These are phyloP conservation scores for Pichia sp. DNA, from an alignment of 1,139 yeast species.

Conservation along the genomic window DNA sequence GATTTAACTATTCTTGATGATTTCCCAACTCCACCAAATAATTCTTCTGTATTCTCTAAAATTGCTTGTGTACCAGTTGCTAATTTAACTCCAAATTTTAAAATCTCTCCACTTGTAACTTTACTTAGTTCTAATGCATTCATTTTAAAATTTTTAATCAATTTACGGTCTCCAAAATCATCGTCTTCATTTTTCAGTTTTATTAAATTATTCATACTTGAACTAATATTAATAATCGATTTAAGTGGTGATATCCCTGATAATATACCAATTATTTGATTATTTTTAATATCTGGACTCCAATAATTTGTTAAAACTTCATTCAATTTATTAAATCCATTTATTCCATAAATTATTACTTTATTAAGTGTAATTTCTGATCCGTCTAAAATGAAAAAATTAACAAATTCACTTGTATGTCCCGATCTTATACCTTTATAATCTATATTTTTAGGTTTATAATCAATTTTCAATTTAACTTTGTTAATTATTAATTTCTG, in stretches of 20 bases:
- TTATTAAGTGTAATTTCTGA: slow-evolving; percentile 62
- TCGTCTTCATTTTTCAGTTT: slow-evolving; percentile 16
- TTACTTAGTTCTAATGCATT: slow-evolving; percentile 75
- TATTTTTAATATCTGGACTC: slow-evolving; percentile 79
- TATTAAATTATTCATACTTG: slow-evolving; percentile 68
- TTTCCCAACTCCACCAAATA: slow-evolving; percentile 63
- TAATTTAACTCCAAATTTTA: slow-evolving; percentile 75
- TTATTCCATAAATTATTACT: slow-evolving; percentile 63
- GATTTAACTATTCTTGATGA: slow-evolving; percentile 32
- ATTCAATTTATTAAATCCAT: slow-evolving; percentile 62
- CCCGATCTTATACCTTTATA: slow-evolving; percentile 82
- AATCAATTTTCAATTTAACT: slow-evolving; percentile 68
- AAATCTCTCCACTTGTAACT: slow-evolving; percentile 73
- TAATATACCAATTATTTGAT: slow-evolving; percentile 72
- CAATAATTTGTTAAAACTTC: slow-evolving; percentile 56
- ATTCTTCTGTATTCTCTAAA: slow-evolving; percentile 73
- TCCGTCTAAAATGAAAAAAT: slow-evolving; percentile 82
- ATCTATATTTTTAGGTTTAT: slow-evolving; percentile 86
- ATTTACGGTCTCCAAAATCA: slow-evolving; percentile 38
- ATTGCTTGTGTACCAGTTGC: slow-evolving; percentile 86
- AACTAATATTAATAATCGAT: slow-evolving; percentile 70
- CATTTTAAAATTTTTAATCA: slow-evolving; percentile 64
- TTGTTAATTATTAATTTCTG: slow-evolving; percentile 62
- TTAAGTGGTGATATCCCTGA: slow-evolving; percentile 81
- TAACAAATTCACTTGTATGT: slow-evolving; percentile 77